These are phyloP conservation scores for Kwoniella sp. DNA, from an alignment of 768 basidiomycete genomes.

Conservation along the genomic window DNA sequence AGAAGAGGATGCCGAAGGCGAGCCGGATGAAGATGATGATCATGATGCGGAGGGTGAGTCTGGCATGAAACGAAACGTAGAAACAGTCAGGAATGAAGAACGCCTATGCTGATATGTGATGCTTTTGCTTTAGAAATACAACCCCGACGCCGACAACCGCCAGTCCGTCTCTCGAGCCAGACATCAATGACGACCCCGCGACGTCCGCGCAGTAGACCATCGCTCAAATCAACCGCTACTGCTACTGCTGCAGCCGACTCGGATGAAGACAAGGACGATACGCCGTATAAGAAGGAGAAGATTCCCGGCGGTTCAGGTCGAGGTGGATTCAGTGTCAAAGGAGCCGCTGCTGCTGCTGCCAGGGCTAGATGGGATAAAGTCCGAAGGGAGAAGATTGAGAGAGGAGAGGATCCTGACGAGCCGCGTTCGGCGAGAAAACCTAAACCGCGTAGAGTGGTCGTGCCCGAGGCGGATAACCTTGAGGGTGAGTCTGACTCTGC, in stretches of 20 bases:
- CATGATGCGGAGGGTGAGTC: constrained; percentile 30
- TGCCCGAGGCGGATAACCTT: constrained; percentile 25
- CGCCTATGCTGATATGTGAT: neutral
- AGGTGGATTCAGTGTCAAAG: constrained; percentile 53
- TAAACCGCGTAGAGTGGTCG: constrained; percentile 22
- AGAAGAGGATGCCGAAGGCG: constrained; percentile 30
- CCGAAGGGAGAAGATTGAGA: constrained; percentile 54
- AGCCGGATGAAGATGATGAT: constrained; percentile 28
- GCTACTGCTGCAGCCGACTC: constrained; percentile 22
- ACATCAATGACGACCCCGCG: constrained; percentile 22
- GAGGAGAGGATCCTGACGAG: constrained; percentile 52
- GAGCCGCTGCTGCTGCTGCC: constrained; percentile 46
- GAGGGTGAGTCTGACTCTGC: constrained; percentile 13
- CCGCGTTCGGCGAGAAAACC: constrained; percentile 22
- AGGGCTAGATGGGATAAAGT: constrained; percentile 57
- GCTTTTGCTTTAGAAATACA: constrained; percentile 4
- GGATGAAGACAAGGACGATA: constrained; percentile 45
- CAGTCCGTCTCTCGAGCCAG: constrained; percentile 17
- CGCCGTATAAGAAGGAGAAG: constrained; percentile 31
- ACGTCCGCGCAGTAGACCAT: constrained; percentile 13
- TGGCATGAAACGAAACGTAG: neutral
- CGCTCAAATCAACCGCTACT: constrained; percentile 16
- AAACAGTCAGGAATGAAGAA: neutral
- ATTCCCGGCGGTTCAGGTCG: constrained; percentile 51
- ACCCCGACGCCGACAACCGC: constrained; percentile 22